Evolutionary conservation across 192 early-diverging fungal genomes (phyloP).

Genomic region (Backusella circina): DNA sequence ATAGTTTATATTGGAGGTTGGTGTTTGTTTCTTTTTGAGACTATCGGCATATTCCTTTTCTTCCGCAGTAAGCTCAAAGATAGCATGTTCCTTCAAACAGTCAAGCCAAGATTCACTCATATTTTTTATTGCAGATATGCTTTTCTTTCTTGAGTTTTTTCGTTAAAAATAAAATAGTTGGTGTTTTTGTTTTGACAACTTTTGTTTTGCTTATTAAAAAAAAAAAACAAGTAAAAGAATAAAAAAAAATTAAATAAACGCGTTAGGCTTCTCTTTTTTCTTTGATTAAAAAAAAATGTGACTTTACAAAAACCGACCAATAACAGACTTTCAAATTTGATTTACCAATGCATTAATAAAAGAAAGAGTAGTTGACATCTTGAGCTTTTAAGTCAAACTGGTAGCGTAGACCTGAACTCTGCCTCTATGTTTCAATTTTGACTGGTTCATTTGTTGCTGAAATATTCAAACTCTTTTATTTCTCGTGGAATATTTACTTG

Average conservation of each 20-base stretch:
- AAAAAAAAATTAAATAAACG: neutral
- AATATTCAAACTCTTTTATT: too few species aligned
- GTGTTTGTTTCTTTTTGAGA: neutral
- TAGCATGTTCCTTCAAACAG: conserved; percentile 5
- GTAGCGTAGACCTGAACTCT: too few species aligned
- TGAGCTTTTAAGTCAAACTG: too few species aligned
- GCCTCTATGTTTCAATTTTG: too few species aligned
- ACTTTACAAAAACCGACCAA: neutral
- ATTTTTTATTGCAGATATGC: neutral
- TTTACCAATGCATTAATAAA: neutral
- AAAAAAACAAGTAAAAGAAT: neutral
- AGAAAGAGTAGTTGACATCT: too few species aligned
- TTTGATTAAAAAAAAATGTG: neutral
- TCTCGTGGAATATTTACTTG: too few species aligned
- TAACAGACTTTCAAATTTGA: neutral
- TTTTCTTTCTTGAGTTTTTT: neutral
- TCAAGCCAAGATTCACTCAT: conserved; percentile 16
- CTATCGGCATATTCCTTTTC: neutral
- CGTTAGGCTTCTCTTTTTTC: neutral
- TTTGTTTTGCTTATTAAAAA: neutral
- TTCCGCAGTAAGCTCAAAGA: conserved; percentile 8
- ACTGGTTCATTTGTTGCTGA: too few species aligned
- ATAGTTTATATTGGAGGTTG: too few species aligned
- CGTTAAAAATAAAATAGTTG: neutral
- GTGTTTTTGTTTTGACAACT: neutral